Evolutionary conservation across 2,329 filamentous ascomycete species (phyloP).

Genomic region (Cladophialophora exuberans): DNA sequence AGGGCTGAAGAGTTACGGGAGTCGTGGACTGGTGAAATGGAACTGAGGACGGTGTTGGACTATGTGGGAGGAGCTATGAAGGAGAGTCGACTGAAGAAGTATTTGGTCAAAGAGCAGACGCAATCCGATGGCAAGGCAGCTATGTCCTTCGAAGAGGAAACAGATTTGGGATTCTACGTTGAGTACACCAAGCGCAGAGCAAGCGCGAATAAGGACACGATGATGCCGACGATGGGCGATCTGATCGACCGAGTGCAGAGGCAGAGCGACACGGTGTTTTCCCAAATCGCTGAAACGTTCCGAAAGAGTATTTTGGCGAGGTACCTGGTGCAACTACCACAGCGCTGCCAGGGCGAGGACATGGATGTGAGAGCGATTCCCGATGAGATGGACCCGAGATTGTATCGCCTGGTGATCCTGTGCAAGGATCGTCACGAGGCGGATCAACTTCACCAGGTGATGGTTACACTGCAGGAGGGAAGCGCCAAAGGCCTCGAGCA

Average conservation of each 20-base stretch:
- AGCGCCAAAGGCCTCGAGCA: slow-evolving; percentile 14
- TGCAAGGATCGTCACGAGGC: slow-evolving; percentile 4
- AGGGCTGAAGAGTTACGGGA: slow-evolving; percentile 73
- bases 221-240: slow-evolving; percentile 65
- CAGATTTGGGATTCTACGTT: slow-evolving; percentile 47
- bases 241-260: slow-evolving; percentile 62
- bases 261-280: slow-evolving; percentile 65
- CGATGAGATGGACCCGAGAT: slow-evolving; percentile 15
- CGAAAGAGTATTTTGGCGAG: slow-evolving; percentile 67
- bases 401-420: slow-evolving; percentile 17
- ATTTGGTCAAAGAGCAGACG: slow-evolving; percentile 36
- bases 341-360: slow-evolving; percentile 1
- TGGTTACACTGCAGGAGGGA: slow-evolving; percentile 13
- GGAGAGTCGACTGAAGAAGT: slow-evolving; percentile 39
- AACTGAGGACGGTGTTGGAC: slow-evolving; percentile 70
- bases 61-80: slow-evolving; percentile 66
- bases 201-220: slow-evolving; percentile 49
- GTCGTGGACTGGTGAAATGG: slow-evolving; percentile 60
- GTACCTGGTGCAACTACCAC: slow-evolving; percentile 22
- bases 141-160: slow-evolving; percentile 18
- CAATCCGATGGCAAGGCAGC: not conserved
- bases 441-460: slow-evolving; percentile 7
- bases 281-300: slow-evolving; percentile 70
- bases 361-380: slow-evolving; percentile 24
- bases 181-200: slow-evolving; percentile 56